phyloP scores from a whole-genome alignment of 192 early-diverging fungal genomes.

The Podila epigama region DNA sequence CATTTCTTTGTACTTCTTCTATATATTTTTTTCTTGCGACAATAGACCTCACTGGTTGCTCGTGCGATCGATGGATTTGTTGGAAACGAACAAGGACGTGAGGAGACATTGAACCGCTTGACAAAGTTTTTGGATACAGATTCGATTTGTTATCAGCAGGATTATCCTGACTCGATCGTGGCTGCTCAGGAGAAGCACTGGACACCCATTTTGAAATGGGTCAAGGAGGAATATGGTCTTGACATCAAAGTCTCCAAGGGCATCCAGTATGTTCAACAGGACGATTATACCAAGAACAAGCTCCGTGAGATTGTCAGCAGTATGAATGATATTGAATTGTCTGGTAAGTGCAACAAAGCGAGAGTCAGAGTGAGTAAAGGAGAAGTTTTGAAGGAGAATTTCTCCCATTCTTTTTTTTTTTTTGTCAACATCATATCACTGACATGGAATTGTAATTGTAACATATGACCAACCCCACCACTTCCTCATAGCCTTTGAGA shows the following conservation, averaged over 20 bases:
- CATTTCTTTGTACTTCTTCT: neutral
- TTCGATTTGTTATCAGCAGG: conserved; percentile 86
- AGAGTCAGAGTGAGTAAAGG: neutral
- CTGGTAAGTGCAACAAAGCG: conserved; percentile 49
- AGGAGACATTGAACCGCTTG: conserved; percentile 77
- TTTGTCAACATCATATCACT: no score
- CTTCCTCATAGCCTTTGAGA: conserved; percentile 91
- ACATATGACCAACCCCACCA: no score
- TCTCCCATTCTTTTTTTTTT: no score
- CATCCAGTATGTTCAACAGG: conserved; percentile 75
- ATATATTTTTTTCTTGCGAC: neutral
- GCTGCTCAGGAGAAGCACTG: conserved; percentile 81
- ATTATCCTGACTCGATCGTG: conserved; percentile 80
- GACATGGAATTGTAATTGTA: no score
- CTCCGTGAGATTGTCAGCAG: conserved; percentile 61
- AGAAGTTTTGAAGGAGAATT: no score
- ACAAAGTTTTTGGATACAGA: conserved; percentile 89
- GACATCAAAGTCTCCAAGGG: conserved; percentile 76
- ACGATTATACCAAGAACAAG: conserved; percentile 60
- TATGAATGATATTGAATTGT: conserved; percentile 76
- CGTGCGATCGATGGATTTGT: conserved; percentile 82
- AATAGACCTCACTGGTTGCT: conserved; percentile 86
- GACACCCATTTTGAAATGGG: conserved; percentile 83
- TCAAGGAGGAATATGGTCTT: conserved; percentile 66
- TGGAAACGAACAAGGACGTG: conserved; percentile 61